A percentile compares a stretch with the other conserved stretches of the same genome.
phyloP scores from a whole-genome alignment of 306 rosid species.

The Senna siamea region DNA sequence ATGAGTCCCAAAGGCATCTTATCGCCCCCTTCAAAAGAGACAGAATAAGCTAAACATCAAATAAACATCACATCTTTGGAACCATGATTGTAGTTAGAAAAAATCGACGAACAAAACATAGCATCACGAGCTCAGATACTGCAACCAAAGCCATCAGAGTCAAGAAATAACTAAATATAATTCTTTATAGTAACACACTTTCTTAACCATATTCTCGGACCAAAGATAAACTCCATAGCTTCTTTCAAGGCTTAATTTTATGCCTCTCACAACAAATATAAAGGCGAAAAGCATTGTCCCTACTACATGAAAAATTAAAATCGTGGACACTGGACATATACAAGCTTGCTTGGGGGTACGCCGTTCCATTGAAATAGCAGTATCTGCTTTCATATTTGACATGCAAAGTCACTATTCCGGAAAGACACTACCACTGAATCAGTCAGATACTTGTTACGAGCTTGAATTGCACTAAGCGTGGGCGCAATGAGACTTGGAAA shows the following conservation, averaged over 20 bases:
- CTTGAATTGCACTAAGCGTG: too few species aligned
- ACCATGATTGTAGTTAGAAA: not conserved
- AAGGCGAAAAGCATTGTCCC: too few species aligned
- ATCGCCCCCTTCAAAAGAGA: slow-evolving; percentile 10
- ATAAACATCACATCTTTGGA: not conserved
- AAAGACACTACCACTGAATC: not conserved
- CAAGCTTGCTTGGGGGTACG: too few species aligned
- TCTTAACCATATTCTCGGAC: too few species aligned
- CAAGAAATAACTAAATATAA: not conserved
- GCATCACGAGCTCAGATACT: not conserved
- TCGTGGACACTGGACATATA: too few species aligned
- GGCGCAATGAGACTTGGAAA: too few species aligned
- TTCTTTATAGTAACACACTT: not conserved
- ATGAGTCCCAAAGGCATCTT: slow-evolving; percentile 60
- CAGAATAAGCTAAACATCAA: slow-evolving; percentile 15
- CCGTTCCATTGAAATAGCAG: too few species aligned
- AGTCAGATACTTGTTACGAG: not conserved
- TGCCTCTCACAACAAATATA: too few species aligned
- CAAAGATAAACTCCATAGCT: too few species aligned
- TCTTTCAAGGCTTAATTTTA: too few species aligned
- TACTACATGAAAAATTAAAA: too few species aligned
- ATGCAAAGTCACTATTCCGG: not conserved
- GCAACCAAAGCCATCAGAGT: not conserved
- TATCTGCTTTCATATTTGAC: too few species aligned
- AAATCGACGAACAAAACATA: not conserved